Evolutionary conservation across 1,284 basidiomycete species (phyloP).

Genomic region (Veloporphyrellus conicus): DNA sequence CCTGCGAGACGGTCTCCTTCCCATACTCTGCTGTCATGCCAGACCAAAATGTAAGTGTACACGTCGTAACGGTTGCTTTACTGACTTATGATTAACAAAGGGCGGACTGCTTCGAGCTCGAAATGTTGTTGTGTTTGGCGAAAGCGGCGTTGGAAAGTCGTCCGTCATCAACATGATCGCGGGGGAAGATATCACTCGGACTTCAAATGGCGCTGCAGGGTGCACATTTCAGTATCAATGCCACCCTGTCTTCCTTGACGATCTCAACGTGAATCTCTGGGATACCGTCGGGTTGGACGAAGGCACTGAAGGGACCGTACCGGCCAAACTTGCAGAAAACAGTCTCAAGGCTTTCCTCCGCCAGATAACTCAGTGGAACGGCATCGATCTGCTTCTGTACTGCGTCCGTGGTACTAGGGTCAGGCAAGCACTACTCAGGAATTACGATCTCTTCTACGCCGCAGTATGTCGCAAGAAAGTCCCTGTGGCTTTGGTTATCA

Average conservation of each 20-base stretch:
- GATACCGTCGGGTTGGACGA: slow-evolving; percentile 30
- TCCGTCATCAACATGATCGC: slow-evolving; percentile 33
- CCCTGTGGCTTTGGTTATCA: slow-evolving; percentile 33
- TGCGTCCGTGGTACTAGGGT: slow-evolving; percentile 33
- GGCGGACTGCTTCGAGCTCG: slow-evolving; percentile 8
- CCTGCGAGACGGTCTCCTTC: slow-evolving; percentile 8
- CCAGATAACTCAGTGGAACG: slow-evolving; percentile 23
- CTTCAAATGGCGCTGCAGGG: slow-evolving; percentile 26
- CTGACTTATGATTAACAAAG: slow-evolving; percentile 11
- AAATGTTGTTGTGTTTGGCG: slow-evolving; percentile 31
- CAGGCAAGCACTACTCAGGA: slow-evolving; percentile 23
- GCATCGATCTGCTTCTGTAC: slow-evolving; percentile 33
- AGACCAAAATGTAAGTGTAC: slow-evolving; percentile 10
- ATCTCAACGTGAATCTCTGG: slow-evolving; percentile 27
- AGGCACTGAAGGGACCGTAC: slow-evolving; percentile 24
- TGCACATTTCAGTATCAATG: slow-evolving; percentile 25
- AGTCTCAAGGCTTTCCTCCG: slow-evolving; percentile 27
- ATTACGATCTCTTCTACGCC: slow-evolving; percentile 33
- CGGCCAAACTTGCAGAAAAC: slow-evolving; percentile 20
- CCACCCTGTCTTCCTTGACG: slow-evolving; percentile 17
- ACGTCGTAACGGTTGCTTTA: background rate
- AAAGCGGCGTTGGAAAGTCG: slow-evolving; percentile 32
- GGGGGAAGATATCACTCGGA: slow-evolving; percentile 19
- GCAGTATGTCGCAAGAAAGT: slow-evolving; percentile 29
- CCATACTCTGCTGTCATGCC: slow-evolving; percentile 8